A percentile compares a stretch with the other conserved stretches of the same genome.
Conservation (phyloP, 2,329 filamentous ascomycete species). For the Bimuria novae-zelandiae region DNA sequence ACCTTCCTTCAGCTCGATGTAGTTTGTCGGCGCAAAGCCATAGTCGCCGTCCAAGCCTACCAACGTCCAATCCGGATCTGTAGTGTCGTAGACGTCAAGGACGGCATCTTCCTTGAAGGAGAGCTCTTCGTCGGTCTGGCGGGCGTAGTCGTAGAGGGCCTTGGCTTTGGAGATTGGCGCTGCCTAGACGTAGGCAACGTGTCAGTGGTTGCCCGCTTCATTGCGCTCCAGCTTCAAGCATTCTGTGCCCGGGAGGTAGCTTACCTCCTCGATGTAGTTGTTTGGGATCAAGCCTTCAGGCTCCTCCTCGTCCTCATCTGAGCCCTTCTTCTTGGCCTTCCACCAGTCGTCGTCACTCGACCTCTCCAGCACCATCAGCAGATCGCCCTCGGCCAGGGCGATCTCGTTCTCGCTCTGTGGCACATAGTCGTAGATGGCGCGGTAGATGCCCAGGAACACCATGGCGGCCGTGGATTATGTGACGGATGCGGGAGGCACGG, state of each 20-base stretch:
- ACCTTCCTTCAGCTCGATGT: slow-evolving; percentile 73
- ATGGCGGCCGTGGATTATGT: slow-evolving; percentile 54
- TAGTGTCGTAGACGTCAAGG: slow-evolving; percentile 83
- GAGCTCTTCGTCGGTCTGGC: slow-evolving; percentile 96
- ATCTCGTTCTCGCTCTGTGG: slow-evolving; percentile 87
- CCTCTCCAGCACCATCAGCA: slow-evolving; percentile 88
- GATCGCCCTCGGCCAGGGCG: slow-evolving; percentile 79
- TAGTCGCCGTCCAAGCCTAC: slow-evolving; percentile 84
- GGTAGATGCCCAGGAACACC: slow-evolving; percentile 91
- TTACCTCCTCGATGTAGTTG: slow-evolving; percentile 93
- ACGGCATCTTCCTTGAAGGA: slow-evolving; percentile 89
- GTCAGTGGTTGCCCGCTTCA: slow-evolving; percentile 12
- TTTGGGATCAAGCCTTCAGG: slow-evolving; percentile 87
- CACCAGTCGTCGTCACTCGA: slow-evolving; percentile 81
- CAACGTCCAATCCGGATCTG: slow-evolving; percentile 95
- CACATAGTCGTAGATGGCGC: slow-evolving; percentile 88
- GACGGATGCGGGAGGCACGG: slow-evolving; percentile 8
- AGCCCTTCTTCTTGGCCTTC: slow-evolving; percentile 88
- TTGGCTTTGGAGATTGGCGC: slow-evolving; percentile 72
- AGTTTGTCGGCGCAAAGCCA: slow-evolving; percentile 95
- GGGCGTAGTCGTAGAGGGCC: slow-evolving; percentile 96
- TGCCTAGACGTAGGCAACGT: slow-evolving; percentile 54
- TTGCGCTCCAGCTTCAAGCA: neutral
- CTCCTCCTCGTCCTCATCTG: slow-evolving; percentile 83
- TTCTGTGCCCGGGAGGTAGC: slow-evolving; percentile 38